Conservation (phyloP, 495 filamentous ascomycete genomes). For the Penicillium antarcticum region DNA sequence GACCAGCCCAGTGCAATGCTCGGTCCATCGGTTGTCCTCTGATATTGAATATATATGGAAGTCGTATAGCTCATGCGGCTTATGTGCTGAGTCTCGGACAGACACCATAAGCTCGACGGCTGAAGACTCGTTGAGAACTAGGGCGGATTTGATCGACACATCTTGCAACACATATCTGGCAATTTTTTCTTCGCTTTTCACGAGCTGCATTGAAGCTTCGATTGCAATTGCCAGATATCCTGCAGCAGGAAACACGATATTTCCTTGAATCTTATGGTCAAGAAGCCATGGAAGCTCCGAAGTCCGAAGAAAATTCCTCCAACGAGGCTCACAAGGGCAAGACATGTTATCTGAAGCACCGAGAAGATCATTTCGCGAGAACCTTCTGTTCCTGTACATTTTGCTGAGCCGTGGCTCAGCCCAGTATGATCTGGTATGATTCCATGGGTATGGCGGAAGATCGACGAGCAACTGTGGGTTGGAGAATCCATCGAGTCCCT, state of each 20-base stretch:
- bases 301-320: constrained; percentile 26
- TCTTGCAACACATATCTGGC: constrained; percentile 24
- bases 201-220: constrained; percentile 38
- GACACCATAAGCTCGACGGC: constrained; percentile 22
- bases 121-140: constrained; percentile 25
- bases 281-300: constrained; percentile 33
- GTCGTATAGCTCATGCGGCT: constrained; percentile 15
- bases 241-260: constrained; percentile 54
- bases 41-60: constrained; percentile 36
- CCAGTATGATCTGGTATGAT: constrained; percentile 32
- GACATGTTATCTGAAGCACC: constrained; percentile 23
- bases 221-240: constrained; percentile 59
- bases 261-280: constrained; percentile 33
- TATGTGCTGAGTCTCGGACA: constrained; percentile 1
- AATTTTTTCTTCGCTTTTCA: not conserved
- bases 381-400: constrained; percentile 17
- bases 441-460: constrained; percentile 34
- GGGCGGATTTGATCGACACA: constrained; percentile 36
- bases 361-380: constrained; percentile 29
- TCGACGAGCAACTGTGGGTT: constrained; percentile 16
- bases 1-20: constrained; percentile 36
- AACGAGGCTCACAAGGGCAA: constrained; percentile 27
- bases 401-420: constrained; percentile 28
- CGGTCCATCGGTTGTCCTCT: constrained; percentile 30
- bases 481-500: not conserved